Evolutionary conservation across 1,284 basidiomycete genomes (phyloP), one percentile per base, ranked within the genome.

Genomic region (Heterobasidion annosum): DNA sequence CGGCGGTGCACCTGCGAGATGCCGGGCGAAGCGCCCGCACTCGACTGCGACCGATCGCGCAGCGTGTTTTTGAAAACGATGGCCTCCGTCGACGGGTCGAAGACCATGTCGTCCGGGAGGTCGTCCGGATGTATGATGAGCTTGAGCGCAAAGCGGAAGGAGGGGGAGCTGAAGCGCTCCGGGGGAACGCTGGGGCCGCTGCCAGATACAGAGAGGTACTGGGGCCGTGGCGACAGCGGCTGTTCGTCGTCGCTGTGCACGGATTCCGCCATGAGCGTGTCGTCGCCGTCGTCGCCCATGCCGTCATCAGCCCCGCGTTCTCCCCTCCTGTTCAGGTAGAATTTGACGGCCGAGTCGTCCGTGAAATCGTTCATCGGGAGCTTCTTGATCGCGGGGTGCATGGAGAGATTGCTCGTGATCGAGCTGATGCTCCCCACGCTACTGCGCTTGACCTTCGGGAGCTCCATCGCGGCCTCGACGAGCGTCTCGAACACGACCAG

Each of bases 311-410:
- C 62, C 9, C 64, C 69, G 12, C 67, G 67, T 3, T 70, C 71
- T 2, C 74, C 68, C 32, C 72, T 72, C 51, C 82, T 76, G 65
- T 96, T 93, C 59, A 99, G 70, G 70, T 96, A 98, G 68, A 98
- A 91, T 70, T 98, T 98, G 70, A 98, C 95, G 0, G 88, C 86
- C 9, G 93, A 93, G 65, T 98, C 95, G 60, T 99, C 96, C 53
- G 91, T 92, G 66, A 95, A 99, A 67, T 98, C 96, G 62, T 93
- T 96, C 91, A 95, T 93, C 35, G 90, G 84, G 37, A 98, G 72
- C 62, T 91, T 90, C 62, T 85, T 86, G 69, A 98, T 98, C 15
- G 95, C 93, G 9, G 95, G 94, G 64, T 97, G 91, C 77, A 91
- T 85, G 8, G 88, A 92, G 33, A 98, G 74, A 63, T 96, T 95